phyloP scores from a whole-genome alignment of 2,329 filamentous ascomycete genomes.

The Alternaria arbusti region DNA sequence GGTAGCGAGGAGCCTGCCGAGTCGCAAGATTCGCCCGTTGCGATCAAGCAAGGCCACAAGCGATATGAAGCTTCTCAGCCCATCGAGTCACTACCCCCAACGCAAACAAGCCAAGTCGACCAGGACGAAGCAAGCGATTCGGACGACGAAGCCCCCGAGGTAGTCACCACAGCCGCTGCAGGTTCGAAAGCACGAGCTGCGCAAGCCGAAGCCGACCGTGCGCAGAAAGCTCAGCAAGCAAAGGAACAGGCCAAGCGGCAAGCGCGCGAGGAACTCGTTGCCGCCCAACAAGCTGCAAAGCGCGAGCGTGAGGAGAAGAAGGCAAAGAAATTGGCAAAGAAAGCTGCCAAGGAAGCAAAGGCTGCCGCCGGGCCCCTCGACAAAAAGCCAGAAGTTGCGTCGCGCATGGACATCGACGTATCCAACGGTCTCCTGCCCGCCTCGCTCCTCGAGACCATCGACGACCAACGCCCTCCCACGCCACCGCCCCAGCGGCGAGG shows the following conservation, averaged over 20 bases:
- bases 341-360: constrained; percentile 19
- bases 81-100: neutral
- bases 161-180: constrained; percentile 42
- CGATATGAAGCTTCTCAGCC: constrained; percentile 13
- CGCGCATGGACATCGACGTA: constrained; percentile 30
- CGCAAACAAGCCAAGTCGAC: constrained; percentile 11
- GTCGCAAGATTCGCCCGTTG: neutral
- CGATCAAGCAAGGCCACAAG: constrained; percentile 21
- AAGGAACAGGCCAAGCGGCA: constrained; percentile 35
- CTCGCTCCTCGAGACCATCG: constrained; percentile 57
- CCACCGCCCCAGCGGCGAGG: constrained; percentile 44
- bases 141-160: constrained; percentile 49
- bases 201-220: constrained; percentile 39
- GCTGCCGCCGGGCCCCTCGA: constrained; percentile 8
- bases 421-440: constrained; percentile 60
- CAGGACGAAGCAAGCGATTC: constrained; percentile 42
- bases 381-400: constrained; percentile 3
- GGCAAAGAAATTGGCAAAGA: constrained; percentile 36
- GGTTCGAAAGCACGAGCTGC: constrained; percentile 34
- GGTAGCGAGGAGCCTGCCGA: constrained; percentile 42
- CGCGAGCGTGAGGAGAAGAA: constrained; percentile 38
- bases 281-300: constrained; percentile 42
- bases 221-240: constrained; percentile 35
- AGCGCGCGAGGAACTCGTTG: constrained; percentile 41
- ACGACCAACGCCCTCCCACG: constrained; percentile 53